phyloP scores from a whole-genome alignment of 2,329 filamentous ascomycete species.

The Monosporascus sp. region DNA sequence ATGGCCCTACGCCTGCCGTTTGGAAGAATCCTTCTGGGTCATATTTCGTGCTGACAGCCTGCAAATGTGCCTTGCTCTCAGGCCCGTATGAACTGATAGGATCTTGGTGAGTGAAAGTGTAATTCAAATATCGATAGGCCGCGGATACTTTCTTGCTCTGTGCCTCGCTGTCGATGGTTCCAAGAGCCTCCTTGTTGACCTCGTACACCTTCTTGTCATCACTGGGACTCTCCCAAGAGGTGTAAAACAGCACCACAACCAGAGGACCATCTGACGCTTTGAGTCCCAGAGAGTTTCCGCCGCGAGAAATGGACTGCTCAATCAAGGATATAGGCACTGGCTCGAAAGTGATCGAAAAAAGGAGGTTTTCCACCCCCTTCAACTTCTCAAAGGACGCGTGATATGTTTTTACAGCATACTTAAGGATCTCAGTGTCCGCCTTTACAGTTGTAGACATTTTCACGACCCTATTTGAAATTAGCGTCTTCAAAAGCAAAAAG shows the following conservation, averaged over 20 bases:
- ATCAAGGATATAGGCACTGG: constrained; percentile 11
- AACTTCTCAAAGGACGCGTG: constrained; percentile 6
- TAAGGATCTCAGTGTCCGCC: constrained; percentile 2
- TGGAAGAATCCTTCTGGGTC: constrained; percentile 5
- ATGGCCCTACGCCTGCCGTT: neutral
- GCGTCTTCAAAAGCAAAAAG: too few species aligned
- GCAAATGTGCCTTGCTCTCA: constrained; percentile 3
- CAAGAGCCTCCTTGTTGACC: constrained; percentile 6
- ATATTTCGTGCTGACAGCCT: constrained; percentile 3
- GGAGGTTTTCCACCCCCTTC: constrained; percentile 3
- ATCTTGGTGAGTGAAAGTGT: constrained; percentile 4
- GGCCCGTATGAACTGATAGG: constrained; percentile 4
- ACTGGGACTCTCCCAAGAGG: constrained; percentile 8
- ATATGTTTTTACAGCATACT: constrained; percentile 3
- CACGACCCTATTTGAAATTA: constrained; percentile 2
- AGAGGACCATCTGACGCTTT: constrained; percentile 9
- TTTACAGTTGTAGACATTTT: constrained; percentile 8
- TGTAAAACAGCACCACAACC: constrained; percentile 10
- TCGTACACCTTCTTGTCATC: constrained; percentile 10
- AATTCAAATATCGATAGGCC: constrained; percentile 6
- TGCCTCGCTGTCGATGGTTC: constrained; percentile 8
- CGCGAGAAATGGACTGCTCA: constrained; percentile 4
- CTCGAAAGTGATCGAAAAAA: constrained; percentile 13
- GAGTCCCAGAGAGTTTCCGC: constrained; percentile 13
- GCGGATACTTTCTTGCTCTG: constrained; percentile 1